These are phyloP conservation scores for Striga asiatica DNA, from an alignment of 257 asterid genomes.

Conservation along the genomic window DNA sequence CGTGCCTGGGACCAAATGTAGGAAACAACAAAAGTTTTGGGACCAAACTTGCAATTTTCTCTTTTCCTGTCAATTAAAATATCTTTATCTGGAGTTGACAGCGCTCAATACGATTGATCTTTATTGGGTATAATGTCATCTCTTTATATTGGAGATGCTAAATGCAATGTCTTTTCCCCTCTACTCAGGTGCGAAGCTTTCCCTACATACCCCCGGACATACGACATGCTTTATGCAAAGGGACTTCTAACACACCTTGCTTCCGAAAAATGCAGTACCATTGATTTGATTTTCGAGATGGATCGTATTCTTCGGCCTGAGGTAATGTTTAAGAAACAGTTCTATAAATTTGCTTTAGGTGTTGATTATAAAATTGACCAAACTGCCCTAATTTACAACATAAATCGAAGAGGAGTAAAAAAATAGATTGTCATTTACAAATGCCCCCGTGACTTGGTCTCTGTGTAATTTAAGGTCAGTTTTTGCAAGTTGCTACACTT, in stretches of 20 bases:
- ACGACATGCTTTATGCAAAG: slow-evolving; percentile 80
- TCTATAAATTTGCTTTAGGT: neutral
- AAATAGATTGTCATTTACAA: too few relatives aligned
- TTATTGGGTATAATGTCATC: neutral
- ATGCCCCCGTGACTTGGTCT: too few relatives aligned
- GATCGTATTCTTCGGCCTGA: slow-evolving; percentile 92
- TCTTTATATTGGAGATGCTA: neutral
- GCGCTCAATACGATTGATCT: neutral
- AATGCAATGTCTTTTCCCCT: neutral
- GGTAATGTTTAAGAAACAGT: slow-evolving; percentile 31
- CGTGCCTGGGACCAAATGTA: too few relatives aligned
- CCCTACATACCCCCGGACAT: slow-evolving; percentile 93
- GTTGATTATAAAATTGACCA: neutral
- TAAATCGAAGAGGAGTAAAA: too few relatives aligned
- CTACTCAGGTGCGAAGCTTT: slow-evolving; percentile 83
- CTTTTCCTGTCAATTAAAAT: too few relatives aligned
- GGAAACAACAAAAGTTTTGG: too few relatives aligned
- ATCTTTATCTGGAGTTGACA: neutral
- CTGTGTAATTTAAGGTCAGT: too few relatives aligned
- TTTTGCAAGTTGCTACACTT: too few relatives aligned
- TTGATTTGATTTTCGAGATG: slow-evolving; percentile 65
- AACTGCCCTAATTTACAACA: neutral
- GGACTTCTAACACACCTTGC: slow-evolving; percentile 58
- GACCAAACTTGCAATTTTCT: too few relatives aligned
- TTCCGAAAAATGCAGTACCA: slow-evolving; percentile 43